Base-by-base conservation (phyloP, 306 rosid genomes). In the Aeschynomene evenia region DNA sequence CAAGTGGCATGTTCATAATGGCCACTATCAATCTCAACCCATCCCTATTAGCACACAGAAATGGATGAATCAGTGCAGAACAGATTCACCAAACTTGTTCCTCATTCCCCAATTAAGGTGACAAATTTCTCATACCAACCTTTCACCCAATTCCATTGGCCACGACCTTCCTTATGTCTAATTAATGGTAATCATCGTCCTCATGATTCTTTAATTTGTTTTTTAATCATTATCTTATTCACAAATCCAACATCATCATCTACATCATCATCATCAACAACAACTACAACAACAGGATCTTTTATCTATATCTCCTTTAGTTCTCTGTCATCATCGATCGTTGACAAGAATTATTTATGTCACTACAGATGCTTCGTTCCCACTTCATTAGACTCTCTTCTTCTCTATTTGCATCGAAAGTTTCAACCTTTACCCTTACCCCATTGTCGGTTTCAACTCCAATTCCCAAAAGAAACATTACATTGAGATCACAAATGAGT, bases 401-500 rank as follows among this genome's bases (percentile, higher is more conserved):
- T 28, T 28, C 81, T 20, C 12, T 65, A 23, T n/a, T 66, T 57
- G 39, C 77, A 36, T 53, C 73, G 5, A 75, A 69, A 33, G 29
- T 68, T 52, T 83, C 77, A 3, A 16, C 23, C 31, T 66, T 40
- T 2, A 59, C 79, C 63, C 37, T 57, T 49, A 45, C 31, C 24
- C 4, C 68, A 3, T 1, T 77, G 63, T 65, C 80, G 28, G 0
- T 78, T 59, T 65, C 79, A 20, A n/a, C 9, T 46, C 12, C 63
- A 9, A 46, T 77, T 45, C 19, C 28, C 14, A 31, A 57, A n/a
- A 15, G 51, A 15, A 28, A 50, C 51, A 36, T 60, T 1, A 70
- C 26, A 5, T 3, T 83, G 16, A 62, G 75, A 76, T 74, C 85
- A 7, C 80, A 68, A 61, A 87, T 87, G 89, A 78, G 50, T 66